Percentiles rank a stretch among this genome's conserved stretches.
Conservation (phyloP, 1,284 basidiomycete species). For the Caloboletus firmus region DNA sequence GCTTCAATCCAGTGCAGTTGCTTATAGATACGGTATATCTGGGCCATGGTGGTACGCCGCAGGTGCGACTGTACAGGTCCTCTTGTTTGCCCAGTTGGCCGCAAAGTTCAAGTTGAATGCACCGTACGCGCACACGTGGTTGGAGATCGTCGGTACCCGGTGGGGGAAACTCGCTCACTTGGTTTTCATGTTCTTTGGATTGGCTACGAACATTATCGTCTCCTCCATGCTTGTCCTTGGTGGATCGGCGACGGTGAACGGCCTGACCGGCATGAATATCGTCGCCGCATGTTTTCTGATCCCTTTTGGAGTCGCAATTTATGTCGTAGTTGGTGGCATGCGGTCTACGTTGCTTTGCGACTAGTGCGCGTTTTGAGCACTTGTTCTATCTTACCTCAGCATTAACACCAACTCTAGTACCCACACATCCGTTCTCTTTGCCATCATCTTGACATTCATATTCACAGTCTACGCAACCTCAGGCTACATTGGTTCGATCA, state of each 20-base stretch:
- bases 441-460: constrained; percentile 72
- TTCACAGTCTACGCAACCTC: constrained; percentile 79
- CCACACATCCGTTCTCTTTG: constrained; percentile 79
- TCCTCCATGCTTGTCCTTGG: constrained; percentile 60
- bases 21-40: constrained; percentile 78
- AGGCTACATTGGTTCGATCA: constrained; percentile 57
- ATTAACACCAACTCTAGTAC: constrained; percentile 45
- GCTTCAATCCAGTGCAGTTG: constrained; percentile 78
- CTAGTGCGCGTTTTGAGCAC: constrained; percentile 43
- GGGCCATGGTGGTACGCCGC: constrained; percentile 76
- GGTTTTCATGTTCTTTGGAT: constrained; percentile 77
- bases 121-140: constrained; percentile 59
- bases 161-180: constrained; percentile 78
- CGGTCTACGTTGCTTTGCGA: constrained; percentile 59
- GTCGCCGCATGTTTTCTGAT: constrained; percentile 81
- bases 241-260: constrained; percentile 76
- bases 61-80: constrained; percentile 69
- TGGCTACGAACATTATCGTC: constrained; percentile 81
- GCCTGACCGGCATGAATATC: constrained; percentile 82
- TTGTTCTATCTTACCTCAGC: constrained; percentile 23
- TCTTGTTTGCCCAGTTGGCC: constrained; percentile 72
- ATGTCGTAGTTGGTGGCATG: constrained; percentile 65
- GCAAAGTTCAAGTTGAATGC: constrained; percentile 75
- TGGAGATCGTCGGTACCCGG: constrained; percentile 57
- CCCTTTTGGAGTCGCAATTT: constrained; percentile 59